Base-by-base conservation (phyloP, 108 stramenopile species). In the Craspedostauros australis region DNA sequence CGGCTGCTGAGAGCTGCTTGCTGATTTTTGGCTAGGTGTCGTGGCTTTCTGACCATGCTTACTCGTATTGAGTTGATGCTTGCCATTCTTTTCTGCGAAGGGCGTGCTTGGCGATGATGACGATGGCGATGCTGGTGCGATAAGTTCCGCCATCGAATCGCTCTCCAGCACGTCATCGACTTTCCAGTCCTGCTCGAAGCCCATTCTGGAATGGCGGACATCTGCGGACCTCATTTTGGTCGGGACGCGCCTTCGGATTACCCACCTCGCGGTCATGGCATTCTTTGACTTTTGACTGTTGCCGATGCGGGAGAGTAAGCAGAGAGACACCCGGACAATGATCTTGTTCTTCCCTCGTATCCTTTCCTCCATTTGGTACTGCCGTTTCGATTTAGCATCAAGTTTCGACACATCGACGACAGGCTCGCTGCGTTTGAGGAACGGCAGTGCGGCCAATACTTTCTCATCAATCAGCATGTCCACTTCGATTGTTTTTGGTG, bases 261-360 rank as follows among this genome's bases (percentile, higher is more conserved):
- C 78, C 84, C 84, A 86, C 47, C 64, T 72, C n/a, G 64, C 53
- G 18, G 11, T 12, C 14, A 22, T 36, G 1, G 18, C 7, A 31
- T n/a, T 52, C 43, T 14, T 46, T 2, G 34, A 1, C 41, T 1
- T 7, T 39, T 26, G 14, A 16, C 22, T 39, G 18, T 20, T 9
- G 9, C 5, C 24, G 39, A 36, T 37, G 9, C 64, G 65, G 36
- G 61, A 59, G 21, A 57, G 43, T 20, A 18, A 28, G 15, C 2
- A 12, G 30, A 80, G 39, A 40, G 19, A 15, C 18, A 80, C 48
- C 24, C 50, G 59, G 0, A 80, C 71, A 43, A 63, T 61, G 5
- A 69, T 75, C 31, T 75, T 80, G 27, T 67, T 39, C 22, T 68
- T 52, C n/a, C 60, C 60, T 36, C 70, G 60, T 41, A 86, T 80